Percentiles rank a stretch among this genome's conserved stretches.
Evolutionary conservation across 2,329 filamentous ascomycete genomes (phyloP).

Genomic region (Aspergillus glaucus): DNA sequence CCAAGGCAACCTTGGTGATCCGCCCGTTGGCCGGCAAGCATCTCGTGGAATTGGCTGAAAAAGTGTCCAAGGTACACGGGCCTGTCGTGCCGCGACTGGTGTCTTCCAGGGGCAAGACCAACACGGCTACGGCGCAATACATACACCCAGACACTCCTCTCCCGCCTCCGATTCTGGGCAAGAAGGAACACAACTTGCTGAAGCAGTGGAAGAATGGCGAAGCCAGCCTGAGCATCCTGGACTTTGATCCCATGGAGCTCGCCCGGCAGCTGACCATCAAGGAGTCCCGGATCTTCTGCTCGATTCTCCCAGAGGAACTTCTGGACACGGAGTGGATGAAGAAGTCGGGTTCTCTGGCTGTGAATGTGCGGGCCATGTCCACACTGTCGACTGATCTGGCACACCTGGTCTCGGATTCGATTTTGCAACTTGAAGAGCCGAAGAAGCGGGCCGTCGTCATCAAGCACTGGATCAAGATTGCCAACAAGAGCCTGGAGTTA

Average conservation of each 20-base stretch:
- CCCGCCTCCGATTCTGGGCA: conserved; percentile 64
- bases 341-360: conserved; percentile 68
- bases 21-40: conserved; percentile 73
- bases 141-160: conserved; percentile 65
- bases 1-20: conserved; percentile 63
- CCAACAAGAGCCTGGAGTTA: conserved; percentile 74
- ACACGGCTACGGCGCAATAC: conserved; percentile 65
- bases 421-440: conserved; percentile 77
- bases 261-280: conserved; percentile 89
- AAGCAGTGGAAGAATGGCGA: conserved; percentile 68
- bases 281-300: conserved; percentile 84
- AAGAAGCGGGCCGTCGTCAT: conserved; percentile 87
- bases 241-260: conserved; percentile 86
- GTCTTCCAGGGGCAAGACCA: conserved; percentile 83
- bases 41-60: conserved; percentile 71
- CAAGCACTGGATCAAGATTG: conserved; percentile 98
- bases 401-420: conserved; percentile 87
- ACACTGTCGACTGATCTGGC: conserved; percentile 86
- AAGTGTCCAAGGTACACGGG: conserved; percentile 66
- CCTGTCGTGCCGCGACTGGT: conserved; percentile 75
- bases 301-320: conserved; percentile 86
- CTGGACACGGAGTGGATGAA: conserved; percentile 92
- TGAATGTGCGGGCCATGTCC: conserved; percentile 92
- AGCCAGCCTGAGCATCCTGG: conserved; percentile 66
- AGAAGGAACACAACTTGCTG: conserved; percentile 67